Evolutionary conservation across 345 rosid genomes (phyloP).

Genomic region (Geranium rotundifolium): DNA sequence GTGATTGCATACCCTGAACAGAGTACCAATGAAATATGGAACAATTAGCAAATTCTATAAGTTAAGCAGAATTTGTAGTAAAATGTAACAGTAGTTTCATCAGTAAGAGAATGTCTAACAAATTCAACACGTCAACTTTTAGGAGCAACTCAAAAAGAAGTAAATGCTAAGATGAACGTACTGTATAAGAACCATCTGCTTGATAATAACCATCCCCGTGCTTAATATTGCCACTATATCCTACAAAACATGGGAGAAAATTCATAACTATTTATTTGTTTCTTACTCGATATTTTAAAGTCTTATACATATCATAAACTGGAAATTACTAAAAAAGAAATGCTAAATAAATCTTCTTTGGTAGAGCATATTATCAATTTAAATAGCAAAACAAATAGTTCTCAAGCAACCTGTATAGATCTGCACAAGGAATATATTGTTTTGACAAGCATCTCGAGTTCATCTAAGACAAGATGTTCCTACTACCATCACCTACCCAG

Average conservation of each 20-base stretch:
- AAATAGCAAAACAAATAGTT: no score
- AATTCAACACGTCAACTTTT: not conserved
- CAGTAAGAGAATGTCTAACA: not conserved
- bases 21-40: slow-evolving; percentile 5
- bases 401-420: no score
- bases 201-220: slow-evolving; percentile 20
- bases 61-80: not conserved
- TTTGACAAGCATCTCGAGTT: no score
- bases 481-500: no score
- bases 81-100: not conserved
- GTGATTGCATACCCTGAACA: slow-evolving; percentile 32
- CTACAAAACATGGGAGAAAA: slow-evolving; percentile 18
- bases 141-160: slow-evolving; percentile 1
- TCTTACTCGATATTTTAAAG: no score
- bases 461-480: no score
- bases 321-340: not conserved
- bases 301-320: not conserved
- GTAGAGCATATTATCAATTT: no score
- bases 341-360: no score
- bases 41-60: slow-evolving; percentile 10
- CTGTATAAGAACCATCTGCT: slow-evolving; percentile 22
- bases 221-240: slow-evolving; percentile 21
- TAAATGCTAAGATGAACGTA: slow-evolving; percentile 18
- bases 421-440: no score
- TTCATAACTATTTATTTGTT: not conserved